Evolutionary conservation across 495 filamentous ascomycete genomes (phyloP).

Genomic region (Aspergillus carlsbadensis): DNA sequence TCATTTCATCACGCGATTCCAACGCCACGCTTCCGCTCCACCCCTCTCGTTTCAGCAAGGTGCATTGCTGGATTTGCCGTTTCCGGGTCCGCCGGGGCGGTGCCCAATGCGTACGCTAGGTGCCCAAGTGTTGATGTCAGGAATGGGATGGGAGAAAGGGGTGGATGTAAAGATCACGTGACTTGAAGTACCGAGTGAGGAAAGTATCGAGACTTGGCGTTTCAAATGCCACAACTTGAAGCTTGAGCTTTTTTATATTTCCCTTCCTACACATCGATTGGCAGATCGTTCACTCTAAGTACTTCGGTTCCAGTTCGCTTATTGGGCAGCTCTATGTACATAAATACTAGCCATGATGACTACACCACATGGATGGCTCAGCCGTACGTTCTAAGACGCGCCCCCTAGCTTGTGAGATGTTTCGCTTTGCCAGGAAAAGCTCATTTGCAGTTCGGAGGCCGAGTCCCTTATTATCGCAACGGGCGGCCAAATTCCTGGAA

Average conservation of each 20-base stretch:
- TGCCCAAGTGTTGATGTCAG: neutral
- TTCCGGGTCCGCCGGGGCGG: neutral
- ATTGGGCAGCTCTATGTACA: no score
- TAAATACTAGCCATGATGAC: no score
- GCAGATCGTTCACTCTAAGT: neutral
- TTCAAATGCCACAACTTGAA: neutral
- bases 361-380: no score
- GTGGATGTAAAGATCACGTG: slow-evolving; percentile 6
- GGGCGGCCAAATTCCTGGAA: neutral
- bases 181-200: neutral
- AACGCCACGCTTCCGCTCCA: slow-evolving; percentile 18
- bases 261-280: neutral
- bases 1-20: neutral
- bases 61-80: slow-evolving; percentile 17
- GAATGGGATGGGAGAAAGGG: neutral
- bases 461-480: neutral
- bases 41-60: slow-evolving; percentile 13
- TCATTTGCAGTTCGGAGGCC: neutral
- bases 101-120: slow-evolving; percentile 2
- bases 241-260: neutral
- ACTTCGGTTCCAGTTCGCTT: no score
- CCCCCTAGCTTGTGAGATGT: neutral
- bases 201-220: slow-evolving; percentile 5
- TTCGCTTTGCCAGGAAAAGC: neutral
- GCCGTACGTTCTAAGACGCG: neutral